Evolutionary conservation across 2,329 filamentous ascomycete genomes (phyloP).

Genomic region (Coleophoma cylindrospora): DNA sequence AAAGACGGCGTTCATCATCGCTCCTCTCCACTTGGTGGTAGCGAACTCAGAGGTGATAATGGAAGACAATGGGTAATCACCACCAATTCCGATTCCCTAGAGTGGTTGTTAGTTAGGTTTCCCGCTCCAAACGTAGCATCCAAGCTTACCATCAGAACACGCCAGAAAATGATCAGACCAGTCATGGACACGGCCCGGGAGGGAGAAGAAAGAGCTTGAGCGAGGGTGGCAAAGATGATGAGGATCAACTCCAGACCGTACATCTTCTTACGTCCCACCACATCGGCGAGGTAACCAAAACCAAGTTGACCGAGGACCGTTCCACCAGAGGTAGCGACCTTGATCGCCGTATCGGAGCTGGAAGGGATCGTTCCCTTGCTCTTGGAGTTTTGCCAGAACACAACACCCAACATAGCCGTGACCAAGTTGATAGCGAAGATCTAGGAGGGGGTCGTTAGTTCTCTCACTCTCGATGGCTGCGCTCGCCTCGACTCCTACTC

Average conservation of each 20-base stretch:
- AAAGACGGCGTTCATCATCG: constrained; percentile 84
- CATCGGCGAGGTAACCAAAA: constrained; percentile 75
- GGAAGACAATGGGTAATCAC: constrained; percentile 76
- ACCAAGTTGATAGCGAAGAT: constrained; percentile 26
- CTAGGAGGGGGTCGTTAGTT: constrained; percentile 7
- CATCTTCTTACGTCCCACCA: constrained; percentile 71
- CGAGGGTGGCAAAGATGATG: constrained; percentile 74
- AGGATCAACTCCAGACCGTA: constrained; percentile 76
- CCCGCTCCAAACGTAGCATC: not conserved
- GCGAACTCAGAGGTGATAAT: constrained; percentile 87
- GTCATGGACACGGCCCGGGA: constrained; percentile 60
- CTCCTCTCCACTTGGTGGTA: constrained; percentile 78
- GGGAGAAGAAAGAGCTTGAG: constrained; percentile 60
- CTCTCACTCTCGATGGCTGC: too few species aligned
- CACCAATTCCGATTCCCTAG: constrained; percentile 61
- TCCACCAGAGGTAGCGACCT: constrained; percentile 77
- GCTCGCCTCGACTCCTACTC: constrained; percentile 38
- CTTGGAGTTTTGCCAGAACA: constrained; percentile 17
- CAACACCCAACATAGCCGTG: constrained; percentile 23
- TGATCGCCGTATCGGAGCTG: constrained; percentile 73
- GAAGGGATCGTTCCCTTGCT: constrained; percentile 53
- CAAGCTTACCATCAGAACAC: constrained; percentile 59
- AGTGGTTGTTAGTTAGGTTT: constrained; percentile 25
- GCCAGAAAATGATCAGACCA: constrained; percentile 74
- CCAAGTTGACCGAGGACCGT: constrained; percentile 78